A percentile compares a stretch with the other conserved stretches of the same genome.
These are phyloP conservation scores for Cornus suecica DNA, from an alignment of 148 eudicot species.

Conservation along the genomic window DNA sequence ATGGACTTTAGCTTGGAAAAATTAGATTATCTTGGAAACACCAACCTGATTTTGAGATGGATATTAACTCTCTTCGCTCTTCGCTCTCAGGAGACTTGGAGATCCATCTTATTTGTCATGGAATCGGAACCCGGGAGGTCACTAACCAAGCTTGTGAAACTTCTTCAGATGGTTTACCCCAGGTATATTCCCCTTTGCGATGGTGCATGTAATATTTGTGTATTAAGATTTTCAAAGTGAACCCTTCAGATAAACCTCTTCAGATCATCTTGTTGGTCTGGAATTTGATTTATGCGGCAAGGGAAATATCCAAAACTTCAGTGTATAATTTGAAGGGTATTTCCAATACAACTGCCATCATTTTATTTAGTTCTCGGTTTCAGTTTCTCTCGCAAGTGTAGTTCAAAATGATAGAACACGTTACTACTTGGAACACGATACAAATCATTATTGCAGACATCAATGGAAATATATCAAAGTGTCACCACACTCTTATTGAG, in stretches of 20 bases:
- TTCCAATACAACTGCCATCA: neutral
- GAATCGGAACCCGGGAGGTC: conserved; percentile 67
- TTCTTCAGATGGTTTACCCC: neutral
- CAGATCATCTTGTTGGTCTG: neutral
- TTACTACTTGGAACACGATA: too few species aligned
- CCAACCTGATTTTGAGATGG: neutral
- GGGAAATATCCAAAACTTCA: neutral
- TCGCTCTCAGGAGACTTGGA: conserved; percentile 61
- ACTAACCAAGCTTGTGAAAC: conserved; percentile 23
- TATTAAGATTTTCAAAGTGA: neutral
- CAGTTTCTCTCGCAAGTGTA: too few species aligned
- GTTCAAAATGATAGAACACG: too few species aligned
- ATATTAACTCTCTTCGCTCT: neutral
- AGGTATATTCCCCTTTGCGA: too few species aligned
- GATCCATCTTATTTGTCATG: conserved; percentile 53
- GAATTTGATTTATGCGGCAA: neutral
- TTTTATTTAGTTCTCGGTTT: too few species aligned
- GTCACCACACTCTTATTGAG: too few species aligned
- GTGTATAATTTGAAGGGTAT: neutral
- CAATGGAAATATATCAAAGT: too few species aligned
- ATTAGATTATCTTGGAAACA: neutral
- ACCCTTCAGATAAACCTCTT: neutral
- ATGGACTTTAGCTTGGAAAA: too few species aligned
- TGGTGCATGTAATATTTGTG: neutral
- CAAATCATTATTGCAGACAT: too few species aligned